Base-by-base conservation (phyloP, 1,139 yeast genomes). In the Hemisphaericaspora lyxosophila region DNA sequence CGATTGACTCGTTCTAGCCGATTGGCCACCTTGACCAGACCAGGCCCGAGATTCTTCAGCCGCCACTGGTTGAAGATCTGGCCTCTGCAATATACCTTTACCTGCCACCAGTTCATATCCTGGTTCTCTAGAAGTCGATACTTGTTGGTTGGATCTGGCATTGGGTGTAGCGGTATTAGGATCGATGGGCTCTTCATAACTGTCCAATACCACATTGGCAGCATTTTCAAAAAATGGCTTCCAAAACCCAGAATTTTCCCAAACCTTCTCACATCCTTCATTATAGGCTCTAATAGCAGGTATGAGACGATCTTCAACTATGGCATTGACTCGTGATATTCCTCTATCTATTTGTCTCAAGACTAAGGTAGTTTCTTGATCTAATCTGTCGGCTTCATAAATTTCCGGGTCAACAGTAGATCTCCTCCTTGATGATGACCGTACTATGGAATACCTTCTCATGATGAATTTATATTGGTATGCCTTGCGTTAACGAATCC, bases 321-420 rank as follows among this genome's bases (percentile, higher is more conserved):
- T 71, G 26, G 80, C 70, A 53, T 83, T 85, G 12, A 88, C 78
- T 31, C 72, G 67, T 3, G 83, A 74, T 39, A 85, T 71, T 51
- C 84, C 81, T 42, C 80, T 74, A 60, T 89, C 96, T 22, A 89
- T 85, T 43, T 82, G 84, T 57, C 87, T 96, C 36, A 89, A 62
- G 2, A 82, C 79, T 38, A 85, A 63, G 0, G 96, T 87, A 31
- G 88, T 85, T 51, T 82, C 85, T 56, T 86, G 95, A 51, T 89
- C 96, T 29, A 88, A 62, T 18, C 71, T 66, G 34, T 68, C 73
- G 28, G 60, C 56, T 34, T 55, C 53, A n/a, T 49, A 42, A 29
- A 56, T 58, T 24, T 46, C 51, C 7, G 44, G 44, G 29, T 47
- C 45, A 12, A 52, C 52, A 3, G 63, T 59, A 2, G 70, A 63